Conservation (phyloP, 2,329 filamentous ascomycete species). For the Pseudocercospora macadamiae region DNA sequence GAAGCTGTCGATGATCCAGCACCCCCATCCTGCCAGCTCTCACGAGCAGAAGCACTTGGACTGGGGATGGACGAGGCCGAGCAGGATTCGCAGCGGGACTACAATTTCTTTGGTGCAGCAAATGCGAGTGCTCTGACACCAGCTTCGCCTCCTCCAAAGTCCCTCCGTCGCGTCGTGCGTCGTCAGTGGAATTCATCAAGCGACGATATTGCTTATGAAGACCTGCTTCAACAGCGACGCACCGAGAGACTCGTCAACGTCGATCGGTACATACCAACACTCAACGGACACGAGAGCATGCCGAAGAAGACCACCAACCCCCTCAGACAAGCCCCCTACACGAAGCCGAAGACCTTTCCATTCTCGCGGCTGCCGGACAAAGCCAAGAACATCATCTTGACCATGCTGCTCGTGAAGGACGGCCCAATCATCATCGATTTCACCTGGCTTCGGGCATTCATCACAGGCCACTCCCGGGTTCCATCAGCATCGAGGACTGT, state of each 20-base stretch:
- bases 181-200: conserved; percentile 20
- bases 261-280: conserved; percentile 23
- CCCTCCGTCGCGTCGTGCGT: conserved; percentile 13
- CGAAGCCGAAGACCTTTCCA: conserved; percentile 11
- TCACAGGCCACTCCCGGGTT: conserved; percentile 24
- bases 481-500: conserved; percentile 15
- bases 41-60: background rate
- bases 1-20: too few species aligned
- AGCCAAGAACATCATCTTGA: conserved; percentile 22
- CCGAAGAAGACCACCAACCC: too few species aligned
- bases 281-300: background rate
- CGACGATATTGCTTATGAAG: conserved; percentile 20
- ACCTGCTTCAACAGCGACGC: conserved; percentile 20
- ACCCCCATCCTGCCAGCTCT: background rate
- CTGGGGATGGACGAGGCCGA: background rate
- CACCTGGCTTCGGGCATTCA: conserved; percentile 27
- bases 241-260: conserved; percentile 19
- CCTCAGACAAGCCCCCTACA: background rate
- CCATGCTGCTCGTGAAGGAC: conserved; percentile 17
- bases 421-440: conserved; percentile 24
- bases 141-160: background rate
- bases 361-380: conserved; percentile 21
- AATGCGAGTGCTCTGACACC: too few species aligned
- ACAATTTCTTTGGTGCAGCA: background rate
- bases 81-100: background rate